Percentiles rank a stretch among this genome's conserved stretches.
Conservation (phyloP, 2,329 filamentous ascomycete genomes). For the Diaporthe vexans region DNA sequence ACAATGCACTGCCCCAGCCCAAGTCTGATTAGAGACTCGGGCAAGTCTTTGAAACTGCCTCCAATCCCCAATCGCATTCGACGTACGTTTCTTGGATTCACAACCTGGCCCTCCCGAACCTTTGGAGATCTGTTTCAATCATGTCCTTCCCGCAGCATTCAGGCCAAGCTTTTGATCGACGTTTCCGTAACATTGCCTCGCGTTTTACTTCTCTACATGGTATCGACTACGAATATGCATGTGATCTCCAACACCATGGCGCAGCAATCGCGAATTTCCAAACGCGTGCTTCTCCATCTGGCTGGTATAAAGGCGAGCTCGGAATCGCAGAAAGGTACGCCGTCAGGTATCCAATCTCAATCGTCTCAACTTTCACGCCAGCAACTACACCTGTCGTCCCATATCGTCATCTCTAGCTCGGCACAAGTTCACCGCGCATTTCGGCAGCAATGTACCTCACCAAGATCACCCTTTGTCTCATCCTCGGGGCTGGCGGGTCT, state of each 20-base stretch:
- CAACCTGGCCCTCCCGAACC: not conserved
- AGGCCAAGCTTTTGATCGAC: conserved; percentile 30
- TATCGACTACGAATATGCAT: not conserved
- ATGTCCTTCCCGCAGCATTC: not conserved
- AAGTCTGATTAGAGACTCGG: conserved; percentile 3
- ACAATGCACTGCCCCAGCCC: conserved; percentile 4
- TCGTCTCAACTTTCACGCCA: not conserved
- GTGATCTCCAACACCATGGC: not conserved
- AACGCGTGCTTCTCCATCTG: not conserved
- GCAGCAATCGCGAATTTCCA: not conserved
- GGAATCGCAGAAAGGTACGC: not conserved
- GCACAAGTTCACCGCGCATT: not conserved
- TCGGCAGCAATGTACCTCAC: conserved; percentile 15
- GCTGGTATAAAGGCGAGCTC: not conserved
- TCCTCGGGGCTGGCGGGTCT: conserved; percentile 12
- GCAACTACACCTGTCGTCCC: not conserved
- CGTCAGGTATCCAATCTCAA: not conserved
- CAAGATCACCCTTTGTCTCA: conserved; percentile 11
- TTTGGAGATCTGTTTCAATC: conserved; percentile 19
- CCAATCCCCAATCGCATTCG: conserved; percentile 19
- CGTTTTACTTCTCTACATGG: conserved; percentile 31
- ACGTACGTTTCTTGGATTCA: not conserved
- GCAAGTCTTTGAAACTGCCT: conserved; percentile 18
- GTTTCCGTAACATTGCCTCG: conserved; percentile 18
- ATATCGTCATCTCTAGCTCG: not conserved